phyloP scores from a whole-genome alignment of 495 filamentous ascomycete genomes.

The Parmelia sp. region DNA sequence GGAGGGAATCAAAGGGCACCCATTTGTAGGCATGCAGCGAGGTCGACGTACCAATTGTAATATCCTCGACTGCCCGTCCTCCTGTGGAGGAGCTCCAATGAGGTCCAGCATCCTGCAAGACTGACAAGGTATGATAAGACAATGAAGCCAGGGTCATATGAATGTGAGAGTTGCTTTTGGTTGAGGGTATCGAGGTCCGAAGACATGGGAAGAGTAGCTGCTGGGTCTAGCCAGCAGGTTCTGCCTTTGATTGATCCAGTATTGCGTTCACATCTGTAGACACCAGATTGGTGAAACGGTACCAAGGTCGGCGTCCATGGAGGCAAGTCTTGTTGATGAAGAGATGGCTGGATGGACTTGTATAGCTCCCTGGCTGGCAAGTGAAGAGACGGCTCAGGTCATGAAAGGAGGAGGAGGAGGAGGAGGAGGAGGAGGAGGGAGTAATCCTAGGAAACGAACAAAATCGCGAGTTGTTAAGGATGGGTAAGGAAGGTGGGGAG shows the following conservation, averaged over 20 bases:
- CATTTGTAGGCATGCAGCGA: too few species aligned
- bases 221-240: not conserved
- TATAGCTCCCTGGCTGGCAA: not conserved
- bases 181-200: not conserved
- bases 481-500: not conserved
- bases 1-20: not conserved
- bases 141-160: constrained; percentile 57
- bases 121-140: constrained; percentile 73
- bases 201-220: not conserved
- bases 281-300: not conserved
- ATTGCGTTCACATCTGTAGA: not conserved
- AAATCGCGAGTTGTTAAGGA: not conserved
- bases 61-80: constrained; percentile 59
- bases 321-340: not conserved
- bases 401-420: not conserved
- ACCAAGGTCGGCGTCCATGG: not conserved
- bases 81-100: constrained; percentile 75
- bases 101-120: constrained; percentile 66
- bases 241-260: not conserved
- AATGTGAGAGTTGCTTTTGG: constrained; percentile 43
- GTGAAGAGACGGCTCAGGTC: not conserved
- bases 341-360: not conserved
- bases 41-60: constrained; percentile 57
- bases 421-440: not conserved
- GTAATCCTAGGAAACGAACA: not conserved